A percentile compares a stretch with the other conserved stretches of the same genome.
Evolutionary conservation across 768 basidiomycete genomes (phyloP).

Genomic region (Amanita polypyramis): DNA sequence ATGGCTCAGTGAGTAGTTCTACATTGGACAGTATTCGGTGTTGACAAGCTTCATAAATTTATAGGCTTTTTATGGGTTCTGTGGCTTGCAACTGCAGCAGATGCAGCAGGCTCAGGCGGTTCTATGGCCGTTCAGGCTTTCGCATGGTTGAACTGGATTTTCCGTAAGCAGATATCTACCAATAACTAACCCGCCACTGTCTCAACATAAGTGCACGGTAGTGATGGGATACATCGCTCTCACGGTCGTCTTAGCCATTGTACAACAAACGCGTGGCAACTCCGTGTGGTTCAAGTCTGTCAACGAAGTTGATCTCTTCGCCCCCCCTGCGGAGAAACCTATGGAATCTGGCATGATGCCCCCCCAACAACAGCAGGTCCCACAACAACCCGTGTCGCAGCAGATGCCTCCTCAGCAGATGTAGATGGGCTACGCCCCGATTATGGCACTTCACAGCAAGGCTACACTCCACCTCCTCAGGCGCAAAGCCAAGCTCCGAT

Average conservation of each 20-base stretch:
- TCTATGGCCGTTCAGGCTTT: constrained; percentile 31
- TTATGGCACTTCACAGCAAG: neutral
- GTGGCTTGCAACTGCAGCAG: constrained; percentile 31
- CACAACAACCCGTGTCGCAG: neutral
- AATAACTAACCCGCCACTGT: neutral
- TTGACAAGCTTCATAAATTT: neutral
- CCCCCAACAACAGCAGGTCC: neutral
- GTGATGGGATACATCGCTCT: constrained; percentile 25
- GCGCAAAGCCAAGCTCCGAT: neutral
- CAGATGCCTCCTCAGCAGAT: constrained; percentile 2
- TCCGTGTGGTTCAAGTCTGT: constrained; percentile 27
- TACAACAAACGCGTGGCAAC: constrained; percentile 23
- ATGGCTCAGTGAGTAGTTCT: constrained; percentile 25
- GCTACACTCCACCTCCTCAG: no score
- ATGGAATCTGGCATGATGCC: neutral
- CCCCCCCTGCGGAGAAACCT: no score
- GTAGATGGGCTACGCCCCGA: neutral
- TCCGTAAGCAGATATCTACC: constrained; percentile 21
- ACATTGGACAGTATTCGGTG: neutral
- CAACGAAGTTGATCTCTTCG: constrained; percentile 23
- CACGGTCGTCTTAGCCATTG: constrained; percentile 21
- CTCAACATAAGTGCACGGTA: constrained; percentile 9
- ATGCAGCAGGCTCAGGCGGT: constrained; percentile 28
- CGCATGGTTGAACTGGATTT: constrained; percentile 32
- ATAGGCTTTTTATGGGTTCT: constrained; percentile 34